Evolutionary conservation across 1,139 yeast species (phyloP).

Genomic region (Debaryomycetaceae sp.): DNA sequence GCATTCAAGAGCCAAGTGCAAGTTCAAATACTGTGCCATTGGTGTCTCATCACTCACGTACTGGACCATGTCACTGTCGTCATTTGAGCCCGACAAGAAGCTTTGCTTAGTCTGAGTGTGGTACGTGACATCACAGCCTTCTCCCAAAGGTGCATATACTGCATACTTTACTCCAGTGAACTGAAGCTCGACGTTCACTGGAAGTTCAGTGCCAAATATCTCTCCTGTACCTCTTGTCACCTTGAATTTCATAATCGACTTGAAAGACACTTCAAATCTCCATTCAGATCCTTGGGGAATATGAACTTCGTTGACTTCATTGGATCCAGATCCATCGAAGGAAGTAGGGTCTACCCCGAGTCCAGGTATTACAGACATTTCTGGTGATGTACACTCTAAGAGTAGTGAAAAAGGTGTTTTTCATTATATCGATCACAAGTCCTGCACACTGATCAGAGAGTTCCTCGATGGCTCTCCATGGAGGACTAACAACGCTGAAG

Average conservation of each 20-base stretch:
- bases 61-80: conserved; percentile 43
- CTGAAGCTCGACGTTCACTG: conserved; percentile 62
- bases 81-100: conserved; percentile 32
- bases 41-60: conserved; percentile 70
- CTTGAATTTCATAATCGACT: conserved; percentile 52
- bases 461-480: too few species aligned
- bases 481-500: too few species aligned
- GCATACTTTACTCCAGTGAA: conserved; percentile 55
- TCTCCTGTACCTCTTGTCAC: conserved; percentile 75
- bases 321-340: conserved; percentile 4
- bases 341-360: conserved; percentile 12
- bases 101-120: conserved; percentile 47
- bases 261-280: conserved; percentile 74
- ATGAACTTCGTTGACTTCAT: conserved; percentile 11
- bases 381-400: neutral
- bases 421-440: too few species aligned
- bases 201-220: conserved; percentile 88
- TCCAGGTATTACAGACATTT: conserved; percentile 22
- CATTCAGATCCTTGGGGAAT: conserved; percentile 65
- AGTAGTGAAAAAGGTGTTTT: too few species aligned
- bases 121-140: conserved; percentile 51
- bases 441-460: too few species aligned
- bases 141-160: conserved; percentile 56
- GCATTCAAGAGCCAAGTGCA: conserved; percentile 75
- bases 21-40: conserved; percentile 58